Percentiles rank a stretch among this genome's conserved stretches.
Conservation (phyloP, 2,329 filamentous ascomycete species). For the Aspergillus sp. region DNA sequence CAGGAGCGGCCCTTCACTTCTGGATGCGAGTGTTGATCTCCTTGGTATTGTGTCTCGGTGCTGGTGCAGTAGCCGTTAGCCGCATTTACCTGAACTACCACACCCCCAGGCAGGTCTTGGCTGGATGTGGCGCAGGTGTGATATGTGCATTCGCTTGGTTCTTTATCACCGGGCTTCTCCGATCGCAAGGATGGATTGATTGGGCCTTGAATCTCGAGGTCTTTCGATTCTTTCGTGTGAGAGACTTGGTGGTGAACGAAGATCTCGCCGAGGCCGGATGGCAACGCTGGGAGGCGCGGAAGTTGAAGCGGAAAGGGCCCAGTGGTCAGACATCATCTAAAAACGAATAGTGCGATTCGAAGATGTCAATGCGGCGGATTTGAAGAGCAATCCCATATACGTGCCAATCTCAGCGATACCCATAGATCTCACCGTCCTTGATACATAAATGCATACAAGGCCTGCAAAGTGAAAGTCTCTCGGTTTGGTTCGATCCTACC, state of each 20-base stretch:
- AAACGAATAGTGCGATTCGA: not conserved
- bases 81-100: constrained; percentile 92
- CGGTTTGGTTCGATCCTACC: too few relatives aligned
- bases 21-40: constrained; percentile 62
- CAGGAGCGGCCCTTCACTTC: constrained; percentile 42
- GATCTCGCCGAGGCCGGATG: constrained; percentile 89
- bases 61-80: constrained; percentile 73
- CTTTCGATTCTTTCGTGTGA: constrained; percentile 67
- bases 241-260: constrained; percentile 84
- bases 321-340: constrained; percentile 28
- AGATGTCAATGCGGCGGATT: not conserved
- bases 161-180: constrained; percentile 63
- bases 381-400: not conserved
- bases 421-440: not conserved
- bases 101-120: constrained; percentile 82
- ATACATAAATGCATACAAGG: too few relatives aligned
- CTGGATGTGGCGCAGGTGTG: constrained; percentile 70
- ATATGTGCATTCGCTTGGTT: constrained; percentile 80
- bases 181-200: constrained; percentile 68
- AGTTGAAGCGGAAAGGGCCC: constrained; percentile 31
- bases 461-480: too few relatives aligned
- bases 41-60: constrained; percentile 61
- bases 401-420: not conserved
- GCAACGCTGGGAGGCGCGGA: constrained; percentile 78
- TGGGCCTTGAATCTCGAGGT: constrained; percentile 70